Percentiles rank a stretch among this genome's conserved stretches.
phyloP scores from a whole-genome alignment of 345 rosid species.

The Gynandropsis gynandra region DNA sequence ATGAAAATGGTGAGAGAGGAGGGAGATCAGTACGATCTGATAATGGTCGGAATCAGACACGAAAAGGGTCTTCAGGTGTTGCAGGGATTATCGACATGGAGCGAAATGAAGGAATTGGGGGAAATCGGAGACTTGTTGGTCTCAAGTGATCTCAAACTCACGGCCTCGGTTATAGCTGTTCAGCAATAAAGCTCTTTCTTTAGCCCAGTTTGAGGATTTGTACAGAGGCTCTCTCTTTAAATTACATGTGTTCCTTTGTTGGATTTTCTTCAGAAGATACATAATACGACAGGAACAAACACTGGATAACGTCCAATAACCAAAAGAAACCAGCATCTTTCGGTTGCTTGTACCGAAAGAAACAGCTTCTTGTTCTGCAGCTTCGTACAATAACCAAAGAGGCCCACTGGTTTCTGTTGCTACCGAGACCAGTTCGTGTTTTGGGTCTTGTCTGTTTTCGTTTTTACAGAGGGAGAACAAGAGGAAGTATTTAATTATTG shows the following conservation, averaged over 20 bases:
- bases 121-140: slow-evolving; percentile 36
- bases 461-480: too few species aligned
- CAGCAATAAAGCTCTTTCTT: slow-evolving; percentile 28
- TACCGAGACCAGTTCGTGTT: too few species aligned
- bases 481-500: too few species aligned
- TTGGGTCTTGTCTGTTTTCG: too few species aligned
- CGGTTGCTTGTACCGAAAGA: too few species aligned
- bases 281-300: too few species aligned
- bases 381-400: too few species aligned
- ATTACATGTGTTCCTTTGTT: slow-evolving; percentile 10
- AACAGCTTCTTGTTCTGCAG: too few species aligned
- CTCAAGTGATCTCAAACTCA: slow-evolving; percentile 28
- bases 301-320: too few species aligned
- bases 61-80: slow-evolving; percentile 18
- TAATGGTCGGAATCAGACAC: slow-evolving; percentile 42
- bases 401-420: too few species aligned
- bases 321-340: too few species aligned
- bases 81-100: slow-evolving; percentile 36
- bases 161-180: slow-evolving; percentile 31
- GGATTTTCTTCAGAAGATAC: too few species aligned
- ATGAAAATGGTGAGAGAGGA: slow-evolving; percentile 13
- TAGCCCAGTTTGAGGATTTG: not conserved
- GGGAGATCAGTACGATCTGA: slow-evolving; percentile 30
- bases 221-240: slow-evolving; percentile 3
- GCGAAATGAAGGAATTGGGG: slow-evolving; percentile 33